Evolutionary conservation across 2,329 filamentous ascomycete genomes (phyloP), one percentile per base, ranked within the genome.

Genomic region (Paraphaeosphaeria sporulosa): DNA sequence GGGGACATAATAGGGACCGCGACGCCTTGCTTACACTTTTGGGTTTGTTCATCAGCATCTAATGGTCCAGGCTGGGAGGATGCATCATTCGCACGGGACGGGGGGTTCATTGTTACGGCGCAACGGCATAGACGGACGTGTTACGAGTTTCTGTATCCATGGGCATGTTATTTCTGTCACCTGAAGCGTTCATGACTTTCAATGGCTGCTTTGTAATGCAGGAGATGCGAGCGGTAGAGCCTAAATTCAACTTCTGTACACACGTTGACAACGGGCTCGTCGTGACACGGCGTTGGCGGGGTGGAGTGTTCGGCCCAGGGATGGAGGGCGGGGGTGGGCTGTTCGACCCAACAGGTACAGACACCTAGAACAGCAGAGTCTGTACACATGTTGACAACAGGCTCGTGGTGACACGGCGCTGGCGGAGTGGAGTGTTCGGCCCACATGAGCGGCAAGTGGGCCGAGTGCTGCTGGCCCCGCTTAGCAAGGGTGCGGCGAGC

Each of bases 351-450:
- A n/a, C n/a, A n/a, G n/a, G n/a, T n/a, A n/a, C n/a, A n/a, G n/a
- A n/a, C n/a, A n/a, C n/a, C n/a, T n/a, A n/a, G n/a, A n/a, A n/a
- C n/a, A n/a, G n/a, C n/a, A n/a, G n/a, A n/a, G n/a, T 43, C 1
- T 19, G 21, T 23, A 51, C 48, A 13, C 32, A 25, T 40, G 10
- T 43, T 53, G 38, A 30, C 30, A 51, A 43, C 43, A 17, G 38
- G 25, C 36, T 8, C 10, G 17, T 17, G 19, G 51, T 54, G 51
- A 54, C 44, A 34, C 38, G 51, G 15, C 32, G 23, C 34, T 17
- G 36, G 38, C 38, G 25, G 25, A 42, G 40, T 19, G 42, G 40
- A 55, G 52, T 19, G 13, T 38, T 55, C 52, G 51, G 38, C 51
- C 51, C 51, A 44, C 51, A 44, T 54, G 19, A 19, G 12, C 36